Conservation (phyloP, 129 eudicot genomes). For the sunflower (Helianthus annuus) region DNA sequence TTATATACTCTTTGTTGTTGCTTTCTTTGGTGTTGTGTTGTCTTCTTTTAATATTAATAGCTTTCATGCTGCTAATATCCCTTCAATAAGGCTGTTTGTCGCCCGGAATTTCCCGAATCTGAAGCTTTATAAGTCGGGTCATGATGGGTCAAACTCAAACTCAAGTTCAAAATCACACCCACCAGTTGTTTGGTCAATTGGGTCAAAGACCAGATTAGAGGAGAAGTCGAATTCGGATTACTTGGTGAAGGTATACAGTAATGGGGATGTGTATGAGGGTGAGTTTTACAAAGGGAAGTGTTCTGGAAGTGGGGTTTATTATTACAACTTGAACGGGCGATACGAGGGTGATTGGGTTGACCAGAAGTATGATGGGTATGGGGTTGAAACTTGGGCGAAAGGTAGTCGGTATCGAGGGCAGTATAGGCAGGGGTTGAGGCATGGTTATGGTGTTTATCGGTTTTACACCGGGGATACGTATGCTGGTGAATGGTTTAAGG, state of each 20-base stretch:
- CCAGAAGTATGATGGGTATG: constrained; percentile 82
- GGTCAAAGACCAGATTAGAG: constrained; percentile 51
- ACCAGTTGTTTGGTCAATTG: constrained; percentile 78
- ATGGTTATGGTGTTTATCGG: constrained; percentile 79
- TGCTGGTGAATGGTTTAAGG: constrained; percentile 83
- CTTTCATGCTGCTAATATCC: constrained; percentile 28
- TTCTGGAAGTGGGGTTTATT: constrained; percentile 89
- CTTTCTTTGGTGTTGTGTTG: constrained; percentile 45
- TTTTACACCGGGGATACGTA: constrained; percentile 78
- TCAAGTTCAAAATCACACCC: constrained; percentile 36
- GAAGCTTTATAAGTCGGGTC: constrained; percentile 38
- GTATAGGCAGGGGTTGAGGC: constrained; percentile 73
- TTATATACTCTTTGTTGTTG: constrained; percentile 43
- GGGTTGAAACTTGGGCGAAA: constrained; percentile 84
- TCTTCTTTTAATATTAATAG: constrained; percentile 35
- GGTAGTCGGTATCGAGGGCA: constrained; percentile 83
- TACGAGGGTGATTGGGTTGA: constrained; percentile 96
- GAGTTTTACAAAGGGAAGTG: constrained; percentile 85
- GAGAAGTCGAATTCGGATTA: constrained; percentile 47
- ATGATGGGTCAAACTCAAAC: no score
- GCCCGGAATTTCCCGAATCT: constrained; percentile 40
- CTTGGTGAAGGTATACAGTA: constrained; percentile 72
- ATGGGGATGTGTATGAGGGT: constrained; percentile 89
- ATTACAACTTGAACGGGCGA: constrained; percentile 73
- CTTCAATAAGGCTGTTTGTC: constrained; percentile 36